Conservation (phyloP, 345 rosid species). For the Combretum micranthum region DNA sequence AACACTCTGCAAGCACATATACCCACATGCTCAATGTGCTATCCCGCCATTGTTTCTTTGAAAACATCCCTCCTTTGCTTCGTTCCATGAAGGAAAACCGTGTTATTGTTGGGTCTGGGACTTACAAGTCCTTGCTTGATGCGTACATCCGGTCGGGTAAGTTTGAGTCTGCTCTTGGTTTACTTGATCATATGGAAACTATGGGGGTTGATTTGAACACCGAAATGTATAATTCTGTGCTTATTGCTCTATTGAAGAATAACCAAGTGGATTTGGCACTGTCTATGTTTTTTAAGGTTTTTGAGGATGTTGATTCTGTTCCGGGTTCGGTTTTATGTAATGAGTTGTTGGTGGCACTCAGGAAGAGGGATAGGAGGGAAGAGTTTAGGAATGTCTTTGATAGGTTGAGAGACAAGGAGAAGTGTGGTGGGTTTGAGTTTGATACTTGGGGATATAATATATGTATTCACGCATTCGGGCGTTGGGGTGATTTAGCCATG, state of each 20-base stretch:
- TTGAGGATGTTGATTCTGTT: conserved; percentile 31
- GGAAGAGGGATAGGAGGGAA: conserved; percentile 41
- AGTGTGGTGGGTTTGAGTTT: conserved; percentile 34
- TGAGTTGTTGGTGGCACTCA: conserved; percentile 58
- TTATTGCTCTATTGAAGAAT: conserved; percentile 60
- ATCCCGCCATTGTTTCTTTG: conserved; percentile 51
- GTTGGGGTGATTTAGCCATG: conserved; percentile 65
- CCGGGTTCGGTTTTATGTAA: conserved; percentile 58
- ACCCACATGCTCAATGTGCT: conserved; percentile 57
- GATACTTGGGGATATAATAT: conserved; percentile 72
- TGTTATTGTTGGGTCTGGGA: conserved; percentile 41
- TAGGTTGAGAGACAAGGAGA: conserved; percentile 28
- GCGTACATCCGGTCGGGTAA: conserved; percentile 46
- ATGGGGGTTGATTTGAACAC: conserved; percentile 37
- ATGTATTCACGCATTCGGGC: conserved; percentile 80
- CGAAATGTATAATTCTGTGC: conserved; percentile 51
- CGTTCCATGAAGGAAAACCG: conserved; percentile 57
- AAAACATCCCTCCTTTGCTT: conserved; percentile 52
- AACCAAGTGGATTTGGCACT: conserved; percentile 49
- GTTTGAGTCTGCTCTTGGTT: conserved; percentile 53
- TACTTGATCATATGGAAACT: conserved; percentile 76
- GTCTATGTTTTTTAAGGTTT: conserved; percentile 61
- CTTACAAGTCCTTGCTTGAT: conserved; percentile 55
- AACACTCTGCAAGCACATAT: conserved; percentile 54
- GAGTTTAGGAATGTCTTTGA: conserved; percentile 52